These are phyloP conservation scores for Thelonectria olida DNA, from an alignment of 2,329 filamentous ascomycete genomes.

Conservation along the genomic window DNA sequence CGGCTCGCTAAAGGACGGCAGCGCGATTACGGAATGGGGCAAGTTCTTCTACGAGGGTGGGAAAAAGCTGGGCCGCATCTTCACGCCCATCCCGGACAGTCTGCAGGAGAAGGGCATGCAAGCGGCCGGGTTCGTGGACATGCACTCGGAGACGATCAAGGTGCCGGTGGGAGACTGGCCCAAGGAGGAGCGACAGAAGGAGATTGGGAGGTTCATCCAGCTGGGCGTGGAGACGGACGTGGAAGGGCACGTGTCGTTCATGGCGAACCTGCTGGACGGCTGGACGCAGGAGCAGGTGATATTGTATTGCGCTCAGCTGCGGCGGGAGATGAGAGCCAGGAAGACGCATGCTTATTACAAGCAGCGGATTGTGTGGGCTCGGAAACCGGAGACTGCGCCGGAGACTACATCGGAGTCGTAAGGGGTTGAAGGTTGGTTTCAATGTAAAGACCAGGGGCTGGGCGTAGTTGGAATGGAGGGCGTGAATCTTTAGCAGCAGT, in stretches of 20 bases:
- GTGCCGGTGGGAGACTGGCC: constrained; percentile 21
- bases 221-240: constrained; percentile 45
- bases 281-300: constrained; percentile 45
- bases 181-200: constrained; percentile 10
- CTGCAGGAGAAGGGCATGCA: constrained; percentile 15
- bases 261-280: constrained; percentile 43
- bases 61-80: not conserved
- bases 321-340: constrained; percentile 36
- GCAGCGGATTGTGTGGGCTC: constrained; percentile 33
- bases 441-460: too few relatives aligned
- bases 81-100: constrained; percentile 1
- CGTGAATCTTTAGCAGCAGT: too few relatives aligned
- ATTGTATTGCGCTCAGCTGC: constrained; percentile 44
- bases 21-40: not conserved
- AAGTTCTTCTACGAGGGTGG: not conserved
- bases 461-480: too few relatives aligned
- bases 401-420: not conserved
- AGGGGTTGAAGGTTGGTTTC: too few relatives aligned
- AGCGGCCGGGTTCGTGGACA: constrained; percentile 17
- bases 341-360: constrained; percentile 38
- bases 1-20: not conserved
- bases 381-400: constrained; percentile 10
- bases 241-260: constrained; percentile 42
- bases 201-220: constrained; percentile 35
- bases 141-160: constrained; percentile 13